Conservation (phyloP, 257 asterid genomes). For the Petunia secreta region DNA sequence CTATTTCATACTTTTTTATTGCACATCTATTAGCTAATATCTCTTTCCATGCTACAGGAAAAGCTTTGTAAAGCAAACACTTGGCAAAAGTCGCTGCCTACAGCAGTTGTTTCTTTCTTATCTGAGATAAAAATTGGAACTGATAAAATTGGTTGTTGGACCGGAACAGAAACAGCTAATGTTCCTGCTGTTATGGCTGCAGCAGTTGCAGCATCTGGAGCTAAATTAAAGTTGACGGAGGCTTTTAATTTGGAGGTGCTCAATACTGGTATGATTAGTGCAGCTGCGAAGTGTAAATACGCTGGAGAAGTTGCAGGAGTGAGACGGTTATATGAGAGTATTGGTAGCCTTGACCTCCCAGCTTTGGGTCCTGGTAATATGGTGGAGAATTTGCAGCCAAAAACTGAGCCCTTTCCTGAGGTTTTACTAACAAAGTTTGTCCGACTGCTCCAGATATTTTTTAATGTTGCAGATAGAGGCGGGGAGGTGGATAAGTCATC, state of each 20-base stretch:
- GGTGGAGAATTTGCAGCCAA: conserved; percentile 54
- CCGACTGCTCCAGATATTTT: conserved; percentile 82
- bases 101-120: conserved; percentile 92
- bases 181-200: conserved; percentile 87
- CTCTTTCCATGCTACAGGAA: conserved; percentile 55
- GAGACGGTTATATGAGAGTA: conserved; percentile 90
- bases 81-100: conserved; percentile 90
- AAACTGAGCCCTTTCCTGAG: conserved; percentile 72
- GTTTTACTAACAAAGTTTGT: conserved; percentile 74
- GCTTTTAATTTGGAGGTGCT: conserved; percentile 97
- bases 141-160: conserved; percentile 95
- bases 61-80: conserved; percentile 91
- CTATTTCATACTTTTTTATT: background rate
- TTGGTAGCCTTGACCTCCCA: conserved; percentile 67
- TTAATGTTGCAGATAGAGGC: conserved; percentile 85
- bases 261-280: conserved; percentile 94
- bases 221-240: conserved; percentile 81
- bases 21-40: background rate
- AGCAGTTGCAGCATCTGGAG: conserved; percentile 99
- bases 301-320: conserved; percentile 99
- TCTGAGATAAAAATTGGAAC: conserved; percentile 98
- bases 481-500: conserved; percentile 85
- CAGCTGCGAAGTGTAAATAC: conserved; percentile 91
- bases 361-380: conserved; percentile 40
- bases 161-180: conserved; percentile 82